phyloP scores from a whole-genome alignment of 2,329 filamentous ascomycete species.

The Penicillium palitans region DNA sequence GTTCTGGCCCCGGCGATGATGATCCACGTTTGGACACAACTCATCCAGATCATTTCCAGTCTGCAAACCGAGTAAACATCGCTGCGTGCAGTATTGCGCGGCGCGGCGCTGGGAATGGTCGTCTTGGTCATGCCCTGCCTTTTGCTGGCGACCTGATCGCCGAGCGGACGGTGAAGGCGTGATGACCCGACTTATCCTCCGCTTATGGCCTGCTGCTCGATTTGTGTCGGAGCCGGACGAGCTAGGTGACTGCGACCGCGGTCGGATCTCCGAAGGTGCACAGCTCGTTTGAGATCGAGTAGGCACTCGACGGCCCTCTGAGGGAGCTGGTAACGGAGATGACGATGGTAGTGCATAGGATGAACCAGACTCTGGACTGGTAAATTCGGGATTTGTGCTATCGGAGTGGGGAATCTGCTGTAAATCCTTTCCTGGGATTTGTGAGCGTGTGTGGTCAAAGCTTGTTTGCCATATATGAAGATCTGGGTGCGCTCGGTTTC shows the following conservation, averaged over 20 bases:
- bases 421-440: neutral
- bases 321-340: neutral
- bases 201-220: neutral
- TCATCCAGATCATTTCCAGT: neutral
- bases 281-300: neutral
- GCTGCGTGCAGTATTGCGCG: neutral
- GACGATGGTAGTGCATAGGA: neutral
- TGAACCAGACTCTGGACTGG: neutral
- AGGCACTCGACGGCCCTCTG: neutral
- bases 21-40: neutral
- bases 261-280: neutral
- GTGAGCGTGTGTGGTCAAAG: neutral
- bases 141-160: neutral
- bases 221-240: neutral
- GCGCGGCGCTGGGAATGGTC: neutral
- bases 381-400: neutral
- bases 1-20: neutral
- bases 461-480: neutral
- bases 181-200: neutral
- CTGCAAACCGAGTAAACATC: neutral
- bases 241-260: neutral
- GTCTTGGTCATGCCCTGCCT: too few species aligned
- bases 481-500: neutral
- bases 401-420: neutral
- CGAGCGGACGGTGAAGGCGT: neutral